Evolutionary conservation across 139 green algal species (phyloP).

Genomic region (Pleodorina starrii): DNA sequence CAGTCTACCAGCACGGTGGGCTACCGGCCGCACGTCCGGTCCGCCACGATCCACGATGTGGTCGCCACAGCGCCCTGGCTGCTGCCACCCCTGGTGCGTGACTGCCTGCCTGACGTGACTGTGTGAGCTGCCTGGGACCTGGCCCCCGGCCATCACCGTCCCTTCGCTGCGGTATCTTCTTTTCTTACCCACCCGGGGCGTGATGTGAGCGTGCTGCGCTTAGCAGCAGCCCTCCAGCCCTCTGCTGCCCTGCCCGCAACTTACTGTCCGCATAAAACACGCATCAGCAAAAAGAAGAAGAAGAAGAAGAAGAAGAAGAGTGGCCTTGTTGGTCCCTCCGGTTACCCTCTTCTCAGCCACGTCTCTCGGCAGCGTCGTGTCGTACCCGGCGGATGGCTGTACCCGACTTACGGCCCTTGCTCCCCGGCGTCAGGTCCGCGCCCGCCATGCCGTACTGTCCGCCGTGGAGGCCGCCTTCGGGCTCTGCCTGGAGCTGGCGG

Average conservation of each 20-base stretch:
- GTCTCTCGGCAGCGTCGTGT: too few species aligned
- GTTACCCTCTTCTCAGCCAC: too few species aligned
- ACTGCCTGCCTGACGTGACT: too few species aligned
- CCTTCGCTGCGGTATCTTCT: too few species aligned
- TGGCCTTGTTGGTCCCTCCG: too few species aligned
- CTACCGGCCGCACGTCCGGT: conserved; percentile 50
- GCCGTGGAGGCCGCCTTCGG: conserved; percentile 52
- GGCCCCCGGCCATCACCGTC: not conserved
- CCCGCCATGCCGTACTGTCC: conserved; percentile 31
- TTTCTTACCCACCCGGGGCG: not conserved
- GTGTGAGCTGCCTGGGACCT: not conserved
- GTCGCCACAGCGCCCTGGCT: conserved; percentile 40
- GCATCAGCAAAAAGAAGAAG: too few species aligned
- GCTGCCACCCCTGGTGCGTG: conserved; percentile 48
- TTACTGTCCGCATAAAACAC: too few species aligned
- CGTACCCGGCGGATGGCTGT: not conserved
- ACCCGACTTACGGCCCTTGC: not conserved
- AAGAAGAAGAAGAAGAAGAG: too few species aligned
- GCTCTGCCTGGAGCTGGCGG: conserved; percentile 23
- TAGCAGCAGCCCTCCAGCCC: not conserved
- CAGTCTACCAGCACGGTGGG: conserved; percentile 36
- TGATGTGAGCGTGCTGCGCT: too few species aligned
- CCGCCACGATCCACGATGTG: conserved; percentile 48
- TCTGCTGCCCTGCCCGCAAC: not conserved
- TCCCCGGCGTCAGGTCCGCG: conserved; percentile 37